Base-by-base conservation (phyloP, 202 grass and related monocot genomes). In the Brachypodium distachyon region DNA sequence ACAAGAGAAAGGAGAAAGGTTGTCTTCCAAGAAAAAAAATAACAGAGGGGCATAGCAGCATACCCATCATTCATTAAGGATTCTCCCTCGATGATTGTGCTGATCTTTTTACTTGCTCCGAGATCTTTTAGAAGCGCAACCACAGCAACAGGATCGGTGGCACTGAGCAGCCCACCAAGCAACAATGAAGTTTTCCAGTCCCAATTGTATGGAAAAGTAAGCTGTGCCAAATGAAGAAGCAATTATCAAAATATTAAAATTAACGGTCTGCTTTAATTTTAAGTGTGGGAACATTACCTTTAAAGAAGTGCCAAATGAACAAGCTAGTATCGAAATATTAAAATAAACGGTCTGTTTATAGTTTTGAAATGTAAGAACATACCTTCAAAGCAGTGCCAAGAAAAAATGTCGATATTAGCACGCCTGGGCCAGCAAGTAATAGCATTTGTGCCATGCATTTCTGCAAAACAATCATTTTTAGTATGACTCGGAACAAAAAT, bases 51-150 rank as follows among this genome's bases (percentile, higher is more conserved):
- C 29, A 79, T 16, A 18, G 39, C 33, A 44, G 41, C 36, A 59
- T 92, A 97, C 95, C 95, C 95, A 47, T 97, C 95, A 11, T 97
- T 97, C 89, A 97, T 97, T 44, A 97, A 77, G 12, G 95, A 92
- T 87, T 94, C 95, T 71, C 95, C 95, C 67, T 97, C 95, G 61
- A 97, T 97, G 65, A 97, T 90, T 22, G 95, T 97, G 26, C 59
- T 94, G 59, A 97, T 66, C 60, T 92, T 97, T 90, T 97, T 94
- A 84, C 91, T 92, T 67, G 95, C 95, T 61, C 91, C 91, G 48
- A 97, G 87, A 62, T 97, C 95, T 79, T 92, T 97, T 22, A 97
- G 82, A 43, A 94, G 75, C 14, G 95, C 95, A 52, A 97, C 95
- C 55, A 92, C 89, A 72, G 89, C 91, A 63, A 97, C 89, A 58